These are phyloP conservation scores for Pythium grandisporangium DNA, from an alignment of 352 stramenopile species.

Conservation along the genomic window DNA sequence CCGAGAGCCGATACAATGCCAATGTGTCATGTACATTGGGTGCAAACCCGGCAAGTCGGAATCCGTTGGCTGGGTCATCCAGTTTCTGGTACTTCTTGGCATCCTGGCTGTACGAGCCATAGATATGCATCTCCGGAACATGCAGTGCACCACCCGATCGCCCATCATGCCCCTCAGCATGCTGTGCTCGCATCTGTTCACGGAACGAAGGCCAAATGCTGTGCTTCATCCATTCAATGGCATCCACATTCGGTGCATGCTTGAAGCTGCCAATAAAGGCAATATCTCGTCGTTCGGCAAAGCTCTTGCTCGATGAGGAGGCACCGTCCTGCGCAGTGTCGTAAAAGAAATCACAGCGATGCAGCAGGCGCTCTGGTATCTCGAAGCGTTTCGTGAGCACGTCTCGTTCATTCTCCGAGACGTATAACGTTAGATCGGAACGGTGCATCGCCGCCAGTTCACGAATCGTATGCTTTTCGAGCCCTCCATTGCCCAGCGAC, in stretches of 20 bases:
- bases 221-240: constrained; percentile 64
- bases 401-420: constrained; percentile 56
- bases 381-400: constrained; percentile 55
- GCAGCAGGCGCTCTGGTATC: constrained; percentile 25
- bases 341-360: constrained; percentile 71
- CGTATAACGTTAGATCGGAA: constrained; percentile 64
- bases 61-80: constrained; percentile 30
- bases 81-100: constrained; percentile 37
- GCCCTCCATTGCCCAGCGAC: constrained; percentile 5
- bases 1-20: constrained; percentile 53
- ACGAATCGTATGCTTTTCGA: constrained; percentile 63
- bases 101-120: constrained; percentile 65
- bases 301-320: constrained; percentile 12
- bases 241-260: constrained; percentile 89
- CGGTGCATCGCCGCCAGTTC: constrained; percentile 73
- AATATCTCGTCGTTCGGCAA: constrained; percentile 44
- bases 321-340: too few relatives aligned
- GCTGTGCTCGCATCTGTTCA: constrained; percentile 5
- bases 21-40: constrained; percentile 64
- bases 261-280: constrained; percentile 91
- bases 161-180: too few relatives aligned
- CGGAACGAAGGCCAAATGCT: constrained; percentile 72
- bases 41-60: constrained; percentile 78
- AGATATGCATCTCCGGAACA: constrained; percentile 70
- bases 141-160: background rate